Evolutionary conservation across 2,329 filamentous ascomycete species (phyloP).

Genomic region (Fusarium denticulatum): DNA sequence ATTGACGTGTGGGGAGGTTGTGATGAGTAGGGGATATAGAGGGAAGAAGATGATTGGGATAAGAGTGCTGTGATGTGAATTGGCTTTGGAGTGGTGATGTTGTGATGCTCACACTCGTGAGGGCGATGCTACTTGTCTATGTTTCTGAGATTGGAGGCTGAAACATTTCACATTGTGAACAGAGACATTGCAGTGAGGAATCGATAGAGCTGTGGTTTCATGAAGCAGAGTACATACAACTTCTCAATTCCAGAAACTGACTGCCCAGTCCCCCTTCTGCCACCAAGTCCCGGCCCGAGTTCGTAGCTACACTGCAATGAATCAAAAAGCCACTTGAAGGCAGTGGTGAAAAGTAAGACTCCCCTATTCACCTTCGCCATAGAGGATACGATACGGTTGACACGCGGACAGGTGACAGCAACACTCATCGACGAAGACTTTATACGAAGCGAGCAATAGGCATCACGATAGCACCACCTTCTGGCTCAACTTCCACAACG

Average conservation of each 20-base stretch:
- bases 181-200: neutral
- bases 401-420: neutral
- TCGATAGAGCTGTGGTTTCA: neutral
- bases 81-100: neutral
- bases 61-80: too few species aligned
- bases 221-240: fast-evolving
- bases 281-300: fast-evolving
- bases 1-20: slow-evolving; percentile 2
- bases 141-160: neutral
- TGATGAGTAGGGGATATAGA: neutral
- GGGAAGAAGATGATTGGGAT: neutral
- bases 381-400: neutral
- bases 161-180: neutral
- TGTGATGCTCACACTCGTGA: neutral
- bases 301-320: neutral
- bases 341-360: fast-evolving
- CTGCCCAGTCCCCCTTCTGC: neutral
- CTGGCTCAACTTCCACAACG: neutral
- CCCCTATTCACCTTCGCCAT: fast-evolving
- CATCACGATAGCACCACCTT: neutral
- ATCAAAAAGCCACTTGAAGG: neutral
- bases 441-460: neutral
- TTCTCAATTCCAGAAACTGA: too few species aligned
- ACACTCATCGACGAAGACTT: neutral
- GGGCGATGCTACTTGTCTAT: neutral